Conservation (phyloP, 306 rosid genomes). For the Lathyrus aphaca region DNA sequence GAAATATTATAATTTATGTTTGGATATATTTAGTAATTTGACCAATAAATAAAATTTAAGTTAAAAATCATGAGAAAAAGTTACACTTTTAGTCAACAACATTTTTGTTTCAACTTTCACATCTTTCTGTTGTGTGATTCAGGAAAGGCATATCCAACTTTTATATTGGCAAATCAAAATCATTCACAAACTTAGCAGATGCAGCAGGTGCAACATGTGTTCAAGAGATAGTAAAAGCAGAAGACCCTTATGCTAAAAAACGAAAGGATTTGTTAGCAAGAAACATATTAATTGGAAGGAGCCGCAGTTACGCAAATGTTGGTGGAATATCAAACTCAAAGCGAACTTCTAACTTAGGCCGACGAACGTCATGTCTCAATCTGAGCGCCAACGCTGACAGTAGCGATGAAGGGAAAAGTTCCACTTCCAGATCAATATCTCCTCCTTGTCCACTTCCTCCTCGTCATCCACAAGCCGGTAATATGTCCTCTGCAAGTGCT, state of each 20-base stretch:
- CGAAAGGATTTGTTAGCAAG: conserved; percentile 70
- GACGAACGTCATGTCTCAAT: conserved; percentile 46
- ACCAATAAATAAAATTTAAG: no score
- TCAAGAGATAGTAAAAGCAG: conserved; percentile 75
- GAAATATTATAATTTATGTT: no score
- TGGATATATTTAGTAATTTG: no score
- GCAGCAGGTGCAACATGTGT: conserved; percentile 51
- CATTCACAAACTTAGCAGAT: conserved; percentile 81
- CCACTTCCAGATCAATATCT: conserved; percentile 46
- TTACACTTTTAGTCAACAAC: no score
- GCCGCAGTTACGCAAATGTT: conserved; percentile 41
- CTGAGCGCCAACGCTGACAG: conserved; percentile 23
- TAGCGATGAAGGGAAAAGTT: conserved; percentile 46
- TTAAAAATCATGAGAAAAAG: no score
- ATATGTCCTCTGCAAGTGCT: conserved; percentile 36
- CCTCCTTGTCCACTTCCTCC: conserved; percentile 72
- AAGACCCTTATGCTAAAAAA: conserved; percentile 73
- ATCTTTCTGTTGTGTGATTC: conserved; percentile 36
- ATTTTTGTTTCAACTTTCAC: neutral
- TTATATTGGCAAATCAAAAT: conserved; percentile 88
- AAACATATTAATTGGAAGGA: conserved; percentile 44
- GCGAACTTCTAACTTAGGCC: conserved; percentile 52
- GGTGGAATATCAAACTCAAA: conserved; percentile 53
- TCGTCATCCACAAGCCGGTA: conserved; percentile 51
- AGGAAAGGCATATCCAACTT: conserved; percentile 92